A percentile compares a stretch with the other conserved stretches of the same genome.
Conservation (phyloP, 2,329 filamentous ascomycete genomes). For the Penicillium rolfsii region DNA sequence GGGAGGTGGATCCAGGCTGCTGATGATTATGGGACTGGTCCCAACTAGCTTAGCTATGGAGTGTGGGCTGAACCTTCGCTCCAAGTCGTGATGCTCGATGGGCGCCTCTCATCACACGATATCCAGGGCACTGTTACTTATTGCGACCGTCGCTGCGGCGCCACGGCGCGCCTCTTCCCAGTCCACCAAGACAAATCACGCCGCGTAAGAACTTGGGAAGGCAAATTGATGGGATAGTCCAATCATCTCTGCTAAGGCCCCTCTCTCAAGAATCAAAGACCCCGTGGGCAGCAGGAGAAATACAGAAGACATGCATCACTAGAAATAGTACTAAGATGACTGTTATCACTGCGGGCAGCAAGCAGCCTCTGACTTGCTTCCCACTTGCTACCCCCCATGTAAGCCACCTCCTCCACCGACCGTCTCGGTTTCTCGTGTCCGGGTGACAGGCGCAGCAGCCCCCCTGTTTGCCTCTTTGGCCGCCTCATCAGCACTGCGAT, state of each 20-base stretch:
- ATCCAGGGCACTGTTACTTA: background rate
- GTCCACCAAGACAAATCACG: background rate
- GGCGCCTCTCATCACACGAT: background rate
- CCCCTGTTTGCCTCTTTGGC: constrained; percentile 20
- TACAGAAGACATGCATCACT: background rate
- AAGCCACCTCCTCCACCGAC: constrained; percentile 7
- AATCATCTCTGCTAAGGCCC: background rate
- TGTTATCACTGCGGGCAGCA: background rate
- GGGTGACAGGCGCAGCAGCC: constrained; percentile 6
- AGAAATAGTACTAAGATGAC: background rate
- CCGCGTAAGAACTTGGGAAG: background rate
- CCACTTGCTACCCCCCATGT: constrained; percentile 6
- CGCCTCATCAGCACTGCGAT: constrained; percentile 22
- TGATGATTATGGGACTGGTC: constrained; percentile 11
- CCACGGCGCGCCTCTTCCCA: background rate
- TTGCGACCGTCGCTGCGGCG: background rate
- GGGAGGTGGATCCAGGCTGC: constrained; percentile 5
- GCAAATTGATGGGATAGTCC: background rate
- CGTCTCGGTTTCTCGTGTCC: constrained; percentile 10
- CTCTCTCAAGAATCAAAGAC: background rate
- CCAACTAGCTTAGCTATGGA: background rate
- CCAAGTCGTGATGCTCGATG: constrained; percentile 5
- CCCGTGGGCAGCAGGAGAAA: background rate
- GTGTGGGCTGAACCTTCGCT: constrained; percentile 20
- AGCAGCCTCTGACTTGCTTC: background rate